These are phyloP conservation scores for Monilinia fructigena DNA, from an alignment of 2,329 filamentous ascomycete species.

Conservation along the genomic window DNA sequence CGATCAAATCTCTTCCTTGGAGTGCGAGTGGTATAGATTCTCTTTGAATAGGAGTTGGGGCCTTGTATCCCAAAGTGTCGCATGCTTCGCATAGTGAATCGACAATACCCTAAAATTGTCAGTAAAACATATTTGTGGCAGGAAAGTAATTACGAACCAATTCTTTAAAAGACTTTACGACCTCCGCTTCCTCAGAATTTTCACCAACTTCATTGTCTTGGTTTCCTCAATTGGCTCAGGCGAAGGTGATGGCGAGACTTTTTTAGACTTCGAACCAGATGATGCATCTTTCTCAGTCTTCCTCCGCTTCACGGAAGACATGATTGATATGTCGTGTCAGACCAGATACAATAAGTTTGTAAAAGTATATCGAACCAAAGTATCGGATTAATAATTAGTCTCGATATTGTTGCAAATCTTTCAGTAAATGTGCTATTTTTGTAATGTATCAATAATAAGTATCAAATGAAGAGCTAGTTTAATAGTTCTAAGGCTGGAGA, in stretches of 20 bases:
- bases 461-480: not conserved
- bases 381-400: not conserved
- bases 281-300: conserved; percentile 35
- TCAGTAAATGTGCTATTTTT: not conserved
- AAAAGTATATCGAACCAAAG: not conserved
- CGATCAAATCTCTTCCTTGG: conserved; percentile 81
- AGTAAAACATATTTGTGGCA: not conserved
- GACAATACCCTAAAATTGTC: conserved; percentile 63
- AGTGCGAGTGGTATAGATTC: conserved; percentile 81
- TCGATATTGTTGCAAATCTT: not conserved
- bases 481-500: not conserved
- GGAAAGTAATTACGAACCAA: conserved; percentile 39
- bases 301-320: conserved; percentile 40
- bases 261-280: conserved; percentile 26
- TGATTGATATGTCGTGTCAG: conserved; percentile 22
- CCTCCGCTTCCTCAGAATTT: conserved; percentile 30
- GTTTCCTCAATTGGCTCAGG: conserved; percentile 16
- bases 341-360: not conserved
- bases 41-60: conserved; percentile 84
- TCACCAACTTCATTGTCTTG: conserved; percentile 22
- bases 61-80: conserved; percentile 74
- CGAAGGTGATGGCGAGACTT: conserved; percentile 20
- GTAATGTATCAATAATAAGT: not conserved
- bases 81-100: conserved; percentile 89
- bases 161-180: conserved; percentile 50